Evolutionary conservation across 2,329 filamentous ascomycete genomes (phyloP), one percentile per base, ranked within the genome.

Genomic region (Dothistroma pini): DNA sequence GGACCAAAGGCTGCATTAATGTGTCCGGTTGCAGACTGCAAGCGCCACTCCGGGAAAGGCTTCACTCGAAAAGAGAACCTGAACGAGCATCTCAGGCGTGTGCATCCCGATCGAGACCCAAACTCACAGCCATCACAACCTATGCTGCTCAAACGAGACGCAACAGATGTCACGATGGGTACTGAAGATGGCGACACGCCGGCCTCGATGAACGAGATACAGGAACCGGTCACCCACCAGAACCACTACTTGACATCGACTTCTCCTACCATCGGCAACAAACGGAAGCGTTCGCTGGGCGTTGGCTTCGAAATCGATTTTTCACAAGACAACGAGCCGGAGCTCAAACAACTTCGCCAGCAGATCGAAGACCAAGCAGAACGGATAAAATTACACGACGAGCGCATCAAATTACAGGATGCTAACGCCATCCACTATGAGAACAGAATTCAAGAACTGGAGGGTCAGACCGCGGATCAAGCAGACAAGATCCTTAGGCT

Each of bases 31-130:
- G 76, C 81, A 41, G 91, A 91, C 72, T 97, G 93, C 83, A 96
- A 96, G 75, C 89, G 93, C 41, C 90, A 92, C 71, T 87, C 86
- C 0, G 93, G 91, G 64, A 90, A 91, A 70, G 92, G 92, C 22
- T 97, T 97, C 75, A 96, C 93, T 9, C 86, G 93, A 54, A 90
- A 93, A 71, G 93, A 97, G 77, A 97, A 97, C 70, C 81, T 97
- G 4, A 92, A 93, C 72, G 93, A 97, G 77, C 93, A 97, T 76
- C 80, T 97, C 19, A 89, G 93, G 21, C 87, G 93, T 29, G 90
- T 96, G n/a, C 93, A 97, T 61, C 62, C 69, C 7, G 61, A 58
- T 54, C 69, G 67, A 55, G 63, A 64, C 9, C 60, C 63, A 19
- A 59, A 49, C n/a, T 64, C 64, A 9, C 64, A 67, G 51, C 60